Base-by-base conservation (phyloP, 1,284 basidiomycete genomes). In the Coniferiporia sulphurascens region DNA sequence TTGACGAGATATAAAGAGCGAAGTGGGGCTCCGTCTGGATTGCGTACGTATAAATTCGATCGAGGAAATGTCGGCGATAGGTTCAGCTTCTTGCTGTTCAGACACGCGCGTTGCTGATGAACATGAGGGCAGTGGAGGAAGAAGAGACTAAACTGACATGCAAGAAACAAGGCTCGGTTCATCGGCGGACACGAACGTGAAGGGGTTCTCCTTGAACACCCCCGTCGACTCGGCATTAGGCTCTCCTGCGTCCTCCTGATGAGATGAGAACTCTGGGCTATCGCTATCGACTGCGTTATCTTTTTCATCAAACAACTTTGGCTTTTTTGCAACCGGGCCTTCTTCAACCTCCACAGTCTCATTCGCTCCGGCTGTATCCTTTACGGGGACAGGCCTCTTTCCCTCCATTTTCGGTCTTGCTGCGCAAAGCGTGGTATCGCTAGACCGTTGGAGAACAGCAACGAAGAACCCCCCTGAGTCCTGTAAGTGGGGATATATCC, bases 381-480 rank as follows among this genome's bases (percentile, higher is more conserved):
- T 63, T 4, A 72, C 73, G 6, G 79, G 76, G 0, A 76, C 79
- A 1, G 69, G 69, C 7, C 85, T 76, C 67, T 86, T 87, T 56
- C 72, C 73, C n/a, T 59, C 53, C 22, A 52, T 15, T 38, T 56
- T 59, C n/a, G 45, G 17, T 12, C 21, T 12, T 4, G 15, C 6
- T 48, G 13, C 45, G n/a, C 36, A 15, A 34, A 32, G 21, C 38
- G 63, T 46, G 27, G 66, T 66, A 38, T 56, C 64, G 35, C 58
- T 62, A n/a, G 56, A 82, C 68, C 74, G 76, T 67, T 94, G 84
- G 38, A 99, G 75, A 0, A 98, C 89, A 15, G 94, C 93, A 27
- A 99, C 87, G 68, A 98, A 99, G 77, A 99, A 99, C 0, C 94
- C 97, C 10, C 97, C 97, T 0, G 95, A 95, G 72, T 99, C 91